Conservation (phyloP, 75 land plant species). For the Pinus taeda region DNA sequence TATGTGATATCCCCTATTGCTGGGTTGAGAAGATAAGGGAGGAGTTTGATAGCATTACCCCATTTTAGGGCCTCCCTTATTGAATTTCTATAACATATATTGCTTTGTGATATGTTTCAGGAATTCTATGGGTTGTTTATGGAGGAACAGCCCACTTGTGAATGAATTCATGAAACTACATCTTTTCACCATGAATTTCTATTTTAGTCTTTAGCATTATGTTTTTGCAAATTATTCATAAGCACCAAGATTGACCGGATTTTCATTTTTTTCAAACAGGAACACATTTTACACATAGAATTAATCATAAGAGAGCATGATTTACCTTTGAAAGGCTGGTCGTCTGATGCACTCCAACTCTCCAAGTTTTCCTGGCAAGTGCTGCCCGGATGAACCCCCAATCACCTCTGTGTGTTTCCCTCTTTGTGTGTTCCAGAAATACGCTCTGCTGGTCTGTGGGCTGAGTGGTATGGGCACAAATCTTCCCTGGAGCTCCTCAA, state of each 20-base stretch:
- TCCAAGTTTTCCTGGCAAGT: too few species aligned
- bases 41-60: not conserved
- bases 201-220: not conserved
- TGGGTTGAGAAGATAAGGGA: not conserved
- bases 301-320: too few species aligned
- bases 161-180: not conserved
- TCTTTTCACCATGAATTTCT: not conserved
- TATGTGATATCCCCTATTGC: not conserved
- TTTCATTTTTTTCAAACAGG: not conserved
- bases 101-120: not conserved
- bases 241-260: not conserved
- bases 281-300: not conserved
- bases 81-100: not conserved
- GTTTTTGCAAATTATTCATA: not conserved
- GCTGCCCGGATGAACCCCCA: too few species aligned
- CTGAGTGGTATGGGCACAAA: too few species aligned
- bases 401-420: too few species aligned
- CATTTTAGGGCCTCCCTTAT: not conserved
- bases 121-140: not conserved
- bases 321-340: too few species aligned
- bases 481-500: too few species aligned
- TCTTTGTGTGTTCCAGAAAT: too few species aligned
- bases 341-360: too few species aligned
- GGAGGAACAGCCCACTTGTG: not conserved
- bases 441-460: too few species aligned